phyloP scores from a whole-genome alignment of 176 grass and related monocot genomes.

The Oropetium thomaeum region DNA sequence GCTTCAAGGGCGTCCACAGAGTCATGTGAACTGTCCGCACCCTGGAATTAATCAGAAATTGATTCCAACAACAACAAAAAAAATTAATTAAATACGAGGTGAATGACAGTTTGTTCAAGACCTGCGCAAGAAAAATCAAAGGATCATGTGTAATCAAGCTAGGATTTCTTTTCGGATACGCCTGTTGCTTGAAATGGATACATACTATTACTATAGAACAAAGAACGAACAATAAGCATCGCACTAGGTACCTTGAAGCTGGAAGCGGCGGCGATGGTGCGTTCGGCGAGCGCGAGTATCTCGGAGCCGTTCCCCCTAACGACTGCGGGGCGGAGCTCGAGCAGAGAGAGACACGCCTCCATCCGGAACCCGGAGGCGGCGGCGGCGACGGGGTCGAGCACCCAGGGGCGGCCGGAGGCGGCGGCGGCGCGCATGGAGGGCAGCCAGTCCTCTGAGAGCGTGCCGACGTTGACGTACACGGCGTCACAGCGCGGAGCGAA shows the following conservation, averaged over 20 bases:
- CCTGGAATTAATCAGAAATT: conserved; percentile 42
- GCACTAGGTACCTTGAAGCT: conserved; percentile 65
- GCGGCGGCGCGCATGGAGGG: conserved; percentile 73
- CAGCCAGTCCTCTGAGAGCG: conserved; percentile 71
- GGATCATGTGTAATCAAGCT: too few relatives aligned
- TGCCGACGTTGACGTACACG: conserved; percentile 80
- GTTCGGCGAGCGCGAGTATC: conserved; percentile 67
- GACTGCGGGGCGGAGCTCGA: conserved; percentile 51
- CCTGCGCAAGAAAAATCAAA: conserved; percentile 20
- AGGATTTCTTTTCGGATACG: too few relatives aligned
- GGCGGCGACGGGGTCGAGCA: conserved; percentile 73
- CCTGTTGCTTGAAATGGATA: too few relatives aligned
- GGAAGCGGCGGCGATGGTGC: conserved; percentile 8
- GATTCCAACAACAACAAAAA: neutral
- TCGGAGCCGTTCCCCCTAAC: conserved; percentile 86
- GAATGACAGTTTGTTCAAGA: neutral
- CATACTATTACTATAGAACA: too few relatives aligned
- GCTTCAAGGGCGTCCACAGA: conserved; percentile 60
- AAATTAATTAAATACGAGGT: neutral
- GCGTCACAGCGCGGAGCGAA: conserved; percentile 69
- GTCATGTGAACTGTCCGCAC: conserved; percentile 63
- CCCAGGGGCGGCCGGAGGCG: conserved; percentile 63
- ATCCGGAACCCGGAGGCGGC: conserved; percentile 73
- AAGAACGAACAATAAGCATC: too few relatives aligned
- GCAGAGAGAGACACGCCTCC: conserved; percentile 68